Percentiles rank a stretch among this genome's conserved stretches.
Evolutionary conservation across 345 rosid genomes (phyloP).

Genomic region (Balakata baccata): DNA sequence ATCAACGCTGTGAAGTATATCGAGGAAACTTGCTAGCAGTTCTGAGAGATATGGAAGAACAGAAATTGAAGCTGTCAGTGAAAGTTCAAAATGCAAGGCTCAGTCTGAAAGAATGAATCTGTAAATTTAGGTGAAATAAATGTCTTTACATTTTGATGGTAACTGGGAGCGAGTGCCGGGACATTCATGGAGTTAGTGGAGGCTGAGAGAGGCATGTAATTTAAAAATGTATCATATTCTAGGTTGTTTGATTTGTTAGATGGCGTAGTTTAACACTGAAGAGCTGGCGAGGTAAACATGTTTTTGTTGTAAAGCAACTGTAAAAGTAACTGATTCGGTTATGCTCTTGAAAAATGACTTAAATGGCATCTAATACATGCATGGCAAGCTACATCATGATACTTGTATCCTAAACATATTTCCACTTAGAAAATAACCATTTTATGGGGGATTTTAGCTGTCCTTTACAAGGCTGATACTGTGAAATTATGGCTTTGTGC

Average conservation of each 20-base stretch:
- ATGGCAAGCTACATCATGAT: not conserved
- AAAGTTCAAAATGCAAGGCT: slow-evolving; percentile 47
- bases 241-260: no score
- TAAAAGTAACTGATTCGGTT: not conserved
- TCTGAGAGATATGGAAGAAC: slow-evolving; percentile 50
- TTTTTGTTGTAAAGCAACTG: not conserved
- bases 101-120: slow-evolving; percentile 42
- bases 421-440: no score
- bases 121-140: not conserved
- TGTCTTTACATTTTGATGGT: no score
- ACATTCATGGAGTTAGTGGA: not conserved
- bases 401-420: not conserved
- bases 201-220: not conserved
- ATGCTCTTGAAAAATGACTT: not conserved
- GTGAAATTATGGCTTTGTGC: no score
- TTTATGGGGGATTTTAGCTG: no score
- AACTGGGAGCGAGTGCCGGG: not conserved
- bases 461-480: no score
- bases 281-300: not conserved
- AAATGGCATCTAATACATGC: not conserved
- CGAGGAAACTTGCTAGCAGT: slow-evolving; percentile 47
- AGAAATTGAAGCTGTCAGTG: slow-evolving; percentile 48
- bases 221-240: no score
- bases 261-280: not conserved
- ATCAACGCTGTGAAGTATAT: slow-evolving; percentile 44